Percentiles rank a stretch among this genome's conserved stretches.
These are phyloP conservation scores for Hypsizygus ulmarius DNA, from an alignment of 1,284 basidiomycete genomes.

Conservation along the genomic window DNA sequence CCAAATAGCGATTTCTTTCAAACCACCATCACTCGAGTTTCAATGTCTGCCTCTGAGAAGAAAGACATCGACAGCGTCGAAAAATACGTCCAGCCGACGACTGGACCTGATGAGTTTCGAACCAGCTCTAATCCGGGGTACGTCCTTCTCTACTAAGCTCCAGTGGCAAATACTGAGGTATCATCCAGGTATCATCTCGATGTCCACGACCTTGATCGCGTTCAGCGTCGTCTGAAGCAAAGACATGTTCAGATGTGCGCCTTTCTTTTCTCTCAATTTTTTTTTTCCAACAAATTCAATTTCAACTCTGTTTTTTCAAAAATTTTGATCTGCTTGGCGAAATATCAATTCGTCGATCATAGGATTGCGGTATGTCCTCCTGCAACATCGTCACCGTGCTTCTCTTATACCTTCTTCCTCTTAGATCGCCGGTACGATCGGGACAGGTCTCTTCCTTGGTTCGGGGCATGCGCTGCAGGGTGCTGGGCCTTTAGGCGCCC, in stretches of 20 bases:
- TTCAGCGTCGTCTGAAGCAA: conserved; percentile 64
- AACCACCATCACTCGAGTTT: not conserved
- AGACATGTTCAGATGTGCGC: conserved; percentile 71
- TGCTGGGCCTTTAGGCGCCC: conserved; percentile 60
- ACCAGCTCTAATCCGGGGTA: not conserved
- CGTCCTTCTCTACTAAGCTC: not conserved
- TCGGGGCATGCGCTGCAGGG: conserved; percentile 59
- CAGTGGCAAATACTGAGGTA: not conserved
- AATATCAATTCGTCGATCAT: conserved; percentile 1
- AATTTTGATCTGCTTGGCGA: no score
- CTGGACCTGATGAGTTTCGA: not conserved
- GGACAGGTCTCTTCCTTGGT: conserved; percentile 81
- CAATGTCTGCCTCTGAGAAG: not conserved
- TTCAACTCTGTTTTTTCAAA: no score
- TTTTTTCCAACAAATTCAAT: no score
- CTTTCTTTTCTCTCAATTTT: not conserved
- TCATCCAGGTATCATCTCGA: conserved; percentile 41
- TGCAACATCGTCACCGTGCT: not conserved
- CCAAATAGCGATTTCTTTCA: no score
- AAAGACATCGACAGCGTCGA: conserved; percentile 5
- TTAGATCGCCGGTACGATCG: conserved; percentile 71
- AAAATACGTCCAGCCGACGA: not conserved
- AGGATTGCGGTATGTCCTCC: conserved; percentile 55
- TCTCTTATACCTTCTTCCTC: not conserved
- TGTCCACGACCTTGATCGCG: conserved; percentile 56